These are phyloP conservation scores for Mycena alexandri DNA, from an alignment of 768 basidiomycete genomes.

Conservation along the genomic window DNA sequence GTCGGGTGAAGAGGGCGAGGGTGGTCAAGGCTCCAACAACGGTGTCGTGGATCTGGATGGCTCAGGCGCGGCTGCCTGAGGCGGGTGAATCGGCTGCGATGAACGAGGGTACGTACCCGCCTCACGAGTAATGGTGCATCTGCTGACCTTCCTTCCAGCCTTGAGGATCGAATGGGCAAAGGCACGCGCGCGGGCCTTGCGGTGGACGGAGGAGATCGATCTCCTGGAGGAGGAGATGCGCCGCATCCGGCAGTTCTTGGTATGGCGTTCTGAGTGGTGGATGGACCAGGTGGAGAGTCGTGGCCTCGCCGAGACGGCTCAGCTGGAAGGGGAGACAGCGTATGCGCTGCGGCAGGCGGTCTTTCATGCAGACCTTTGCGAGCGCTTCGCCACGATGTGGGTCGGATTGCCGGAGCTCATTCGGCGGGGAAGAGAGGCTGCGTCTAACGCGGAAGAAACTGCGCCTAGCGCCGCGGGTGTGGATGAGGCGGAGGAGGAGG, in stretches of 20 bases:
- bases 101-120: conserved; percentile 10
- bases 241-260: conserved; percentile 36
- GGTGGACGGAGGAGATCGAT: conserved; percentile 42
- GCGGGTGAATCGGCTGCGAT: background rate
- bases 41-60: conserved; percentile 27
- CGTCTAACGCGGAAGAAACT: background rate
- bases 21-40: background rate
- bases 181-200: conserved; percentile 33
- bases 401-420: background rate
- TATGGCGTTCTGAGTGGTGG: conserved; percentile 35
- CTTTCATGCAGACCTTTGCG: background rate
- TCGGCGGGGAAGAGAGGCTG: background rate
- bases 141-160: background rate
- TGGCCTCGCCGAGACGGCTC: background rate
- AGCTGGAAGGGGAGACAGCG: conserved; percentile 24
- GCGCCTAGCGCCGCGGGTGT: background rate
- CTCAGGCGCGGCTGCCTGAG: background rate
- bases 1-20: background rate
- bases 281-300: background rate
- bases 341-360: conserved; percentile 29
- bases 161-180: conserved; percentile 42
- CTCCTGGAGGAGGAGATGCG: conserved; percentile 46
- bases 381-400: background rate
- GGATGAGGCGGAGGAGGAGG: background rate
- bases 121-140: too few relatives aligned